Conservation (phyloP, 331 rosid species). For the Acacia concinna region DNA sequence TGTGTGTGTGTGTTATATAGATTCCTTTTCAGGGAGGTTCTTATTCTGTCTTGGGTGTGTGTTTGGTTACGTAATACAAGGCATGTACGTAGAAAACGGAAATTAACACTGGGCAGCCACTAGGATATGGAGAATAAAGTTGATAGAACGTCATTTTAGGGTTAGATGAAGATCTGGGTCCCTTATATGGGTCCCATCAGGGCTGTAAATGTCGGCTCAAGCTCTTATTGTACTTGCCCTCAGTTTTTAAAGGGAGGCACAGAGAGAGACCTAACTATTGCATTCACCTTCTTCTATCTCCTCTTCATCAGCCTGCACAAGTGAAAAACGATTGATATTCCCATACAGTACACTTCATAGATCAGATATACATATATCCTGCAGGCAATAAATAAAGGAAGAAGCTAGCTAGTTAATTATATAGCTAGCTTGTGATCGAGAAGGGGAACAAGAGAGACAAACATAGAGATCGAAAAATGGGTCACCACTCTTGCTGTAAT, state of each 20-base stretch:
- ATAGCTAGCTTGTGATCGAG: not conserved
- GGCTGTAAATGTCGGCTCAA: conserved; percentile 64
- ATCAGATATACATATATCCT: not conserved
- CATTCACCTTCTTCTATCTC: conserved; percentile 17
- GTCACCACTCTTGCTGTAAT: conserved; percentile 93
- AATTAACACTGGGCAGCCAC: not conserved
- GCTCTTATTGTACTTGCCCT: conserved; percentile 29
- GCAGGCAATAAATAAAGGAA: not conserved
- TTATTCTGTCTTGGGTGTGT: conserved; percentile 9
- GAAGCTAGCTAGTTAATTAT: not conserved
- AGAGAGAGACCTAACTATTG: conserved; percentile 35
- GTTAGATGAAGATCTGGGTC: conserved; percentile 75
- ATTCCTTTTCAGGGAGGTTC: not conserved
- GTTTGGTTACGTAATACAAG: conserved; percentile 59
- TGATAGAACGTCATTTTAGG: conserved; percentile 73
- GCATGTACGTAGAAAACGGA: conserved; percentile 55
- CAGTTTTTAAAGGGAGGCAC: conserved; percentile 29
- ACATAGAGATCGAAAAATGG: conserved; percentile 36
- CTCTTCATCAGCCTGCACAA: not conserved
- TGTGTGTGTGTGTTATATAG: no score
- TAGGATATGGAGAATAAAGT: conserved; percentile 27
- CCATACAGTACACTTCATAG: not conserved
- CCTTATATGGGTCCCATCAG: conserved; percentile 45
- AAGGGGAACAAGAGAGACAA: not conserved
- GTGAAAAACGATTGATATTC: not conserved